A percentile compares a stretch with the other conserved stretches of the same genome.
phyloP scores from a whole-genome alignment of 2,329 filamentous ascomycete species.

The Botrytis galanthina region DNA sequence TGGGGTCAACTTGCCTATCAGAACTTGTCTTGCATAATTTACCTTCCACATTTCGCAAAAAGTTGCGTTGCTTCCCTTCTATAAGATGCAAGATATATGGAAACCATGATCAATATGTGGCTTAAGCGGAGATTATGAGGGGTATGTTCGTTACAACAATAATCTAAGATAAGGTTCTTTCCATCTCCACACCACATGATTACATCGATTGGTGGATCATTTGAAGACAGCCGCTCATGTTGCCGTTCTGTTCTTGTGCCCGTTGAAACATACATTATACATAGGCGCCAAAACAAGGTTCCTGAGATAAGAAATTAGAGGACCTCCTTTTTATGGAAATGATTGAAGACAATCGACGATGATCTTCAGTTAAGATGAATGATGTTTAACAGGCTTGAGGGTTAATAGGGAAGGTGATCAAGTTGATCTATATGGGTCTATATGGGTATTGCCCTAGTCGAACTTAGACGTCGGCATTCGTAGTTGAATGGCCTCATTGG shows the following conservation, averaged over 20 bases:
- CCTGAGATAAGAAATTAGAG: conserved; percentile 16
- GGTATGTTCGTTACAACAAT: background rate
- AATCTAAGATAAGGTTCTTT: conserved; percentile 18
- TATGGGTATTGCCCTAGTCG: background rate
- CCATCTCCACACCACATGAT: background rate
- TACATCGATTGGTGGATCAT: conserved; percentile 10
- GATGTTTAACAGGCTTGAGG: background rate
- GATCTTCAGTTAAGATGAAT: conserved; percentile 5
- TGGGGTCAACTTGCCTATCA: background rate
- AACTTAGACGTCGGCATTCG: conserved; percentile 8
- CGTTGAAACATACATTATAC: background rate
- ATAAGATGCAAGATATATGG: background rate
- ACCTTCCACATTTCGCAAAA: conserved; percentile 6
- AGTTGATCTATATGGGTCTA: background rate
- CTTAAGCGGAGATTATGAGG: background rate
- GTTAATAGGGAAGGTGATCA: conserved; percentile 17
- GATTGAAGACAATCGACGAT: background rate
- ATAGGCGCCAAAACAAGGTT: conserved; percentile 17
- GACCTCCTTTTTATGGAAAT: conserved; percentile 20
- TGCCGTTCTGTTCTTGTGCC: background rate
- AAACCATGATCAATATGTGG: conserved; percentile 1
- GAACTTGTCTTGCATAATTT: background rate
- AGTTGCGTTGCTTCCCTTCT: background rate
- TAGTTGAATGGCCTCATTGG: background rate
- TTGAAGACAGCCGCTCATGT: conserved; percentile 11